Percentiles rank a stretch among this genome's conserved stretches.
Conservation (phyloP, 2,329 filamentous ascomycete species). For the Colletotrichum camelliae region DNA sequence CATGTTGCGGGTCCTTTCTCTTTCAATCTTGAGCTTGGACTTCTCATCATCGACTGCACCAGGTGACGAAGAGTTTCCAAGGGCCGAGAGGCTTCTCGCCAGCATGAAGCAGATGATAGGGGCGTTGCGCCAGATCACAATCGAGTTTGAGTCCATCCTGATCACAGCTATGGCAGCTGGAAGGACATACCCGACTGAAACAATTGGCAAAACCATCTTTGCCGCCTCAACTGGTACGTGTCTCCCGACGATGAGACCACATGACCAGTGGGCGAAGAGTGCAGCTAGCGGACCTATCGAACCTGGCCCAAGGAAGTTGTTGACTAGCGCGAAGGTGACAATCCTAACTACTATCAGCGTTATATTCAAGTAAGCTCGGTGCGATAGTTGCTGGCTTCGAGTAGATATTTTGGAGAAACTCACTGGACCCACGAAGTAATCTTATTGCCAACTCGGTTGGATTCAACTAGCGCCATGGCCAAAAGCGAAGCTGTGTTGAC, state of each 20-base stretch:
- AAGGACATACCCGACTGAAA: background rate
- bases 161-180: rapidly evolving
- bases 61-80: background rate
- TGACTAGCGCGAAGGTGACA: background rate
- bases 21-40: background rate
- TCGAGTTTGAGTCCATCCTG: background rate
- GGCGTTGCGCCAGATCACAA: background rate
- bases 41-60: background rate
- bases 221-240: background rate
- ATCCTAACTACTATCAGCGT: background rate
- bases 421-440: background rate
- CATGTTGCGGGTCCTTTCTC: rapidly evolving
- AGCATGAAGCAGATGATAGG: background rate
- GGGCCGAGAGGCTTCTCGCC: rapidly evolving
- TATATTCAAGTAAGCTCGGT: background rate
- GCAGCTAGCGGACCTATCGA: rapidly evolving
- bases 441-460: background rate
- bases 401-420: background rate
- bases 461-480: background rate
- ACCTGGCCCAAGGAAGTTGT: rapidly evolving
- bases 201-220: background rate
- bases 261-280: background rate
- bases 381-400: too few species aligned
- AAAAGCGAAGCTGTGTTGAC: background rate
- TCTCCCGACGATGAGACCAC: background rate